Evolutionary conservation across 768 basidiomycete species (phyloP).

Genomic region (Psilocybe cubensis): DNA sequence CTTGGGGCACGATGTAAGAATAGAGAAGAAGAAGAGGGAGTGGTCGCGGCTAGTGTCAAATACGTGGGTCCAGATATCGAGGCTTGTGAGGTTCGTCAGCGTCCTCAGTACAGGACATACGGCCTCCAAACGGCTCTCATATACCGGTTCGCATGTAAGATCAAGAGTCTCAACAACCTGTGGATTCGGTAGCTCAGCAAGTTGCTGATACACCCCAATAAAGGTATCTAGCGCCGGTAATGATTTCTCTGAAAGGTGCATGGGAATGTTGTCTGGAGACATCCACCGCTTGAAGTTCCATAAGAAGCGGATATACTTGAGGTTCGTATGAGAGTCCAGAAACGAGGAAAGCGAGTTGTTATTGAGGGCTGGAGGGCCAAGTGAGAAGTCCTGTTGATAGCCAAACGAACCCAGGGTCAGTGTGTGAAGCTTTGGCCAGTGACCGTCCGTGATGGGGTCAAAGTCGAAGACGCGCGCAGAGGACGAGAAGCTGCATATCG

Average conservation of each 20-base stretch:
- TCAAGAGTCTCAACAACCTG: conserved; percentile 43
- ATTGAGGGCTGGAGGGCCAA: conserved; percentile 32
- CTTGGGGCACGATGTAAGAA: conserved; percentile 39
- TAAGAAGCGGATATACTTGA: conserved; percentile 47
- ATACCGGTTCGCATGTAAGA: conserved; percentile 53
- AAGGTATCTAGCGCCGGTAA: conserved; percentile 43
- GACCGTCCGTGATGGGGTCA: conserved; percentile 39
- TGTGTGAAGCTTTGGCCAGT: conserved; percentile 43
- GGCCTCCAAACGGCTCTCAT: conserved; percentile 34
- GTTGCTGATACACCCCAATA: conserved; percentile 51
- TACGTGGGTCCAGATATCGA: conserved; percentile 54
- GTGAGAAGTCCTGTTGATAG: conserved; percentile 46
- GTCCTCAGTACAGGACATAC: conserved; percentile 38
- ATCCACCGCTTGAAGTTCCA: conserved; percentile 58
- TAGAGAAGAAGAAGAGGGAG: conserved; percentile 34
- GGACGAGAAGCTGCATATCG: conserved; percentile 53
- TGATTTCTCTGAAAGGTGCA: conserved; percentile 29
- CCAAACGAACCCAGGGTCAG: conserved; percentile 55
- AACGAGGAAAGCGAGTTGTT: conserved; percentile 34
- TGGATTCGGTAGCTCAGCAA: conserved; percentile 40
- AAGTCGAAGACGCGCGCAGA: conserved; percentile 48
- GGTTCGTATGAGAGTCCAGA: conserved; percentile 37
- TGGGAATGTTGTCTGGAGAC: conserved; percentile 42
- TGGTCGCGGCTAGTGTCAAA: conserved; percentile 36
- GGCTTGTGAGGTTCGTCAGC: conserved; percentile 39